A percentile compares a stretch with the other conserved stretches of the same genome.
Conservation (phyloP, 2,329 filamentous ascomycete genomes). For the Venturia pyrina region DNA sequence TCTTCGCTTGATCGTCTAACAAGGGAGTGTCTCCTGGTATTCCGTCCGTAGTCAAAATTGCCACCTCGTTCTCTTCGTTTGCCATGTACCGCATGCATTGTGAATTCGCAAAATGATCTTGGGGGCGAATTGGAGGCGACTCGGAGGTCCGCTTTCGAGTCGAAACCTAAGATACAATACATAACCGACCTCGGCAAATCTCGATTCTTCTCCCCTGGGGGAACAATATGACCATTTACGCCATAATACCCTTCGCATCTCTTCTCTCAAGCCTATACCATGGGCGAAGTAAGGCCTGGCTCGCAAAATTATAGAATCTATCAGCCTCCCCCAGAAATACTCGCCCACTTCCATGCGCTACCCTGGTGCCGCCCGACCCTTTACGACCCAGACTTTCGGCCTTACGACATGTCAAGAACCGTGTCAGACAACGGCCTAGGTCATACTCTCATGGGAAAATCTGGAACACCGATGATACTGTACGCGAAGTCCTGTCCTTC, state of each 20-base stretch:
- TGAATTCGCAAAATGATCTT: neutral
- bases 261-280: neutral
- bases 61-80: too few relatives aligned
- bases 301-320: neutral
- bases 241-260: neutral
- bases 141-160: too few relatives aligned
- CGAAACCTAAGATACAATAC: too few relatives aligned
- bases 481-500: constrained; percentile 7
- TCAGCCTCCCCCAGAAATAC: neutral
- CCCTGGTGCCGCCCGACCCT: constrained; percentile 1
- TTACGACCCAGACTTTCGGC: constrained; percentile 3
- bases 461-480: constrained; percentile 11
- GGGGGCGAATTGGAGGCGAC: too few relatives aligned
- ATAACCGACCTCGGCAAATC: neutral
- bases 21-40: too few relatives aligned
- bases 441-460: constrained; percentile 12
- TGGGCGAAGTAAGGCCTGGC: neutral
- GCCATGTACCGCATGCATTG: too few relatives aligned
- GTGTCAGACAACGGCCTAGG: constrained; percentile 6
- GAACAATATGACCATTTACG: neutral
- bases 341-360: constrained; percentile 10
- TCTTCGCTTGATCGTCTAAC: too few relatives aligned
- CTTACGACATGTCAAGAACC: constrained; percentile 3
- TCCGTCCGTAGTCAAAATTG: too few relatives aligned
- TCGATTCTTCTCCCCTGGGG: neutral